Evolutionary conservation across 2,329 filamentous ascomycete genomes (phyloP).

Genomic region (Didymella arachidicola): DNA sequence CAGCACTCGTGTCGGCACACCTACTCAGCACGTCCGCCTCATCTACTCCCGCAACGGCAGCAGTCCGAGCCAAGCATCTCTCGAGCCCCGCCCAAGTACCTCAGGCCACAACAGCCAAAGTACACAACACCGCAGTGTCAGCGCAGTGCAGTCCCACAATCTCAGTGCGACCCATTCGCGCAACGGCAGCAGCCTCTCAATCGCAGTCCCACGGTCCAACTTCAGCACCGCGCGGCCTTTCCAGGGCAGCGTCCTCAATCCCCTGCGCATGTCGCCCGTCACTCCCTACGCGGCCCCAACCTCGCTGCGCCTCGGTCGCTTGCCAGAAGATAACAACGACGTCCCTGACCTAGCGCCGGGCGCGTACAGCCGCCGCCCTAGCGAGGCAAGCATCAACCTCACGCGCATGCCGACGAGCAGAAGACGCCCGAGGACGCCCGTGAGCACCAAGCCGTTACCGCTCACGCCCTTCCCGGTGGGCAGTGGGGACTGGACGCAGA

Average conservation of each 20-base stretch:
- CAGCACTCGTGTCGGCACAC: constrained; percentile 23
- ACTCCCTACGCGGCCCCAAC: constrained; percentile 25
- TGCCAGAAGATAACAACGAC: constrained; percentile 14
- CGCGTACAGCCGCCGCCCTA: constrained; percentile 20
- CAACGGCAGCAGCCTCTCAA: constrained; percentile 4
- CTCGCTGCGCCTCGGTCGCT: constrained; percentile 14
- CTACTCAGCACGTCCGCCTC: constrained; percentile 4
- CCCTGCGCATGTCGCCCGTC: constrained; percentile 33
- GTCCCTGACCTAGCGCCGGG: constrained; percentile 16
- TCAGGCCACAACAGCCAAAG: constrained; percentile 6
- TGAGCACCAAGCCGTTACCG: constrained; percentile 40
- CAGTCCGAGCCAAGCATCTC: constrained; percentile 9
- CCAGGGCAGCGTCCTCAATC: constrained; percentile 24
- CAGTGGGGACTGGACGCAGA: constrained; percentile 8
- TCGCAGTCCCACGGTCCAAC: background rate
- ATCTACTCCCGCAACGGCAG: constrained; percentile 22
- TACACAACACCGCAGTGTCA: constrained; percentile 24
- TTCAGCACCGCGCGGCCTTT: constrained; percentile 6
- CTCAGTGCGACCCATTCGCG: constrained; percentile 4
- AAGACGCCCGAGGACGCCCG: constrained; percentile 10
- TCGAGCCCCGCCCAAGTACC: constrained; percentile 12
- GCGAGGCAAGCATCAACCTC: constrained; percentile 14
- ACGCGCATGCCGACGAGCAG: constrained; percentile 6
- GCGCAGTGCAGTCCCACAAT: constrained; percentile 1
- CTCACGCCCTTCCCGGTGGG: constrained; percentile 43